Percentiles rank a stretch among this genome's conserved stretches.
Conservation (phyloP, 495 filamentous ascomycete genomes). For the Elaphomyces granulatus region DNA sequence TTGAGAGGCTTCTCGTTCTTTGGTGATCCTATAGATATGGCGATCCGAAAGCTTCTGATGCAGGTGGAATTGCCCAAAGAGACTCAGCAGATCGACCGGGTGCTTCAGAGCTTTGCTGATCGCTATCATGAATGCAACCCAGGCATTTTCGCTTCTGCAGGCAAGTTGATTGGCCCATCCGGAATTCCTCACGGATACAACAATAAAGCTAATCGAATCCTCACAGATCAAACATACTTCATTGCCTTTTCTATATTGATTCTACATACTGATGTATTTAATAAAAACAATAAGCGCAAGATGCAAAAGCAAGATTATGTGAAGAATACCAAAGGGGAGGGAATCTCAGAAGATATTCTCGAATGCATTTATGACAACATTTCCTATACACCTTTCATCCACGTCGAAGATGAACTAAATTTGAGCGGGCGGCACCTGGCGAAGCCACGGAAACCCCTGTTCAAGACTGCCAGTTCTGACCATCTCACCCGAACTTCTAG, state of each 20-base stretch:
- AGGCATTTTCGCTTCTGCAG: slow-evolving; percentile 77
- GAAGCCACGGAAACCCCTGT: slow-evolving; percentile 57
- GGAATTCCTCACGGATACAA: neutral
- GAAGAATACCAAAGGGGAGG: slow-evolving; percentile 82
- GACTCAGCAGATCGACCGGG: slow-evolving; percentile 94
- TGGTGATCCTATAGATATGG: slow-evolving; percentile 95
- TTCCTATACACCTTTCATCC: slow-evolving; percentile 92
- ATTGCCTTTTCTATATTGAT: slow-evolving; percentile 95
- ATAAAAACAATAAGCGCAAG: slow-evolving; percentile 98
- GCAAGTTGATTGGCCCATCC: slow-evolving; percentile 18
- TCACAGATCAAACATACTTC: slow-evolving; percentile 80
- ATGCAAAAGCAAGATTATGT: slow-evolving; percentile 96
- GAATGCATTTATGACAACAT: slow-evolving; percentile 98
- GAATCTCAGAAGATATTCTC: slow-evolving; percentile 80
- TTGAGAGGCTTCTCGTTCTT: slow-evolving; percentile 93
- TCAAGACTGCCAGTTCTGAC: slow-evolving; percentile 54
- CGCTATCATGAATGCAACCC: slow-evolving; percentile 98
- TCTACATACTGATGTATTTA: slow-evolving; percentile 94
- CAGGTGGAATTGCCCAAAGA: slow-evolving; percentile 92
- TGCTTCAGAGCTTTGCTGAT: slow-evolving; percentile 87
- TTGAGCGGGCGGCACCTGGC: slow-evolving; percentile 60
- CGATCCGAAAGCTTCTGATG: slow-evolving; percentile 88
- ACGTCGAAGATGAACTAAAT: slow-evolving; percentile 82
- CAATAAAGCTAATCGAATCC: slow-evolving; percentile 1
- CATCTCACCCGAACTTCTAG: slow-evolving; percentile 48